phyloP scores from a whole-genome alignment of 108 stramenopile genomes.

The Hondaea fermentalgiana region DNA sequence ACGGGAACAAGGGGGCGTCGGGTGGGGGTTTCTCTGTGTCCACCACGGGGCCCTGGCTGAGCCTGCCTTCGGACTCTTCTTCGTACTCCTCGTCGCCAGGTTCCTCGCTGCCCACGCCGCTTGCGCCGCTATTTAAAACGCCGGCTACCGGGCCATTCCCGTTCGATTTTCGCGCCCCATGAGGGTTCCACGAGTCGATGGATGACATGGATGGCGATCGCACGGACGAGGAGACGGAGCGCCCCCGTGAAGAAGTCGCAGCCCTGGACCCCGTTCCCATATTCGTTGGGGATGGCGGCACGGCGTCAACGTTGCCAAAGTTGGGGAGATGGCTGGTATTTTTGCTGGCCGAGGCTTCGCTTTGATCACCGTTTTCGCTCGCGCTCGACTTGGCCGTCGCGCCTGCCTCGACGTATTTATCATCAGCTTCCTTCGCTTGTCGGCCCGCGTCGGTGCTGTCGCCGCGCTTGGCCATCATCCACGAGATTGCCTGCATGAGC shows the following conservation, averaged over 20 bases:
- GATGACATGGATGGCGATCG: background rate
- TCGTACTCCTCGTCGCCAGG: background rate
- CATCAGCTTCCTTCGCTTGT: background rate
- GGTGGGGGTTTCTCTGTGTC: background rate
- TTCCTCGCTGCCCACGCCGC: background rate
- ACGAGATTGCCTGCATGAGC: background rate
- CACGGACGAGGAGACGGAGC: background rate
- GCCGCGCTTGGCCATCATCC: background rate
- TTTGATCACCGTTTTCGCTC: no score
- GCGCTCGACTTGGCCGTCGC: no score
- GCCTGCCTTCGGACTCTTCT: background rate
- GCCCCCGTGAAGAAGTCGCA: background rate
- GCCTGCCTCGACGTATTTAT: background rate
- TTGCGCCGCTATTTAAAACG: background rate
- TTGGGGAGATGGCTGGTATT: no score
- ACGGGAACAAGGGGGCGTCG: conserved; percentile 1
- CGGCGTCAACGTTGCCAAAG: no score
- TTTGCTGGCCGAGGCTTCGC: no score
- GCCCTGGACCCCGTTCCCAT: no score
- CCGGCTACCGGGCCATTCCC: background rate
- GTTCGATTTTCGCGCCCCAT: background rate
- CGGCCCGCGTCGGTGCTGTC: background rate
- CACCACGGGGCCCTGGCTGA: no score
- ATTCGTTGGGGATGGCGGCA: background rate
- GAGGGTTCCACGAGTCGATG: background rate